These are phyloP conservation scores for Calocybe gambosa DNA, from an alignment of 1,284 basidiomycete genomes.

Conservation along the genomic window DNA sequence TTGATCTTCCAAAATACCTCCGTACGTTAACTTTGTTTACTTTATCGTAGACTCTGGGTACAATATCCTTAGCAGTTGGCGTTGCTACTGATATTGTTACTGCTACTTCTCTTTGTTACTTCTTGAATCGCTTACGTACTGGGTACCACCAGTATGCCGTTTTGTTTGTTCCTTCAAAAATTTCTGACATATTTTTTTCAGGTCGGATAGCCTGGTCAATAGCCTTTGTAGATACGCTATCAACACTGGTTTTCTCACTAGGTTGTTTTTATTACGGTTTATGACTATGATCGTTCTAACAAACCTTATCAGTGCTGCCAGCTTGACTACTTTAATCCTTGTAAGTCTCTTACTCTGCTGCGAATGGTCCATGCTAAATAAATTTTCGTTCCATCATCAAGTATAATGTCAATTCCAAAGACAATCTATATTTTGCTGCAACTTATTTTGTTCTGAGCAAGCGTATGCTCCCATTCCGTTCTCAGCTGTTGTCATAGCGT, in stretches of 20 bases:
- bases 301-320: constrained; percentile 40
- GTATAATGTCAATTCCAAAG: constrained; percentile 48
- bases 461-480: constrained; percentile 32
- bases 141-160: constrained; percentile 27
- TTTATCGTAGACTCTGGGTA: constrained; percentile 27
- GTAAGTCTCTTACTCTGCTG: constrained; percentile 31
- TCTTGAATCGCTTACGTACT: constrained; percentile 34
- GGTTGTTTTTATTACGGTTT: constrained; percentile 28
- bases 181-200: constrained; percentile 19
- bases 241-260: constrained; percentile 58
- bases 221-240: constrained; percentile 40
- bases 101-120: constrained; percentile 34
- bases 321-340: constrained; percentile 49
- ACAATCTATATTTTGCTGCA: constrained; percentile 52
- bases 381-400: constrained; percentile 19
- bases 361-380: constrained; percentile 1
- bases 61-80: constrained; percentile 33
- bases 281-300: constrained; percentile 5
- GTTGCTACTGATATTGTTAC: constrained; percentile 37
- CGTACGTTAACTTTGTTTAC: not conserved
- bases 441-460: constrained; percentile 62
- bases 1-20: not conserved
- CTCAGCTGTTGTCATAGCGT: constrained; percentile 3
- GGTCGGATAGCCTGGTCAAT: constrained; percentile 57
- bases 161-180: not conserved